Conservation (phyloP, 2,329 filamentous ascomycete species). For the Daldinia sp. region DNA sequence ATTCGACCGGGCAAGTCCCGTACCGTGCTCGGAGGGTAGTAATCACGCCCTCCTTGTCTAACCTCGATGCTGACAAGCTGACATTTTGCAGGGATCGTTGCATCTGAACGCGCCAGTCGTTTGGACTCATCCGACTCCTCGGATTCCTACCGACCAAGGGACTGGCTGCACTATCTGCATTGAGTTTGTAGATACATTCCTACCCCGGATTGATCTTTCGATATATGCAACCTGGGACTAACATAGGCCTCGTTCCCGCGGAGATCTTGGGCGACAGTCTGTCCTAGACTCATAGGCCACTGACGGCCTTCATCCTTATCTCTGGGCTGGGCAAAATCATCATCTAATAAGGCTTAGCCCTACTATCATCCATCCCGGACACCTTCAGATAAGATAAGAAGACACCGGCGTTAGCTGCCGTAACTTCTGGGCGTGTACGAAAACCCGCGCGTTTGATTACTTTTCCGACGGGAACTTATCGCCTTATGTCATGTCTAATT, state of each 20-base stretch:
- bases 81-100: conserved; percentile 17
- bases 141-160: conserved; percentile 10
- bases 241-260: conserved; percentile 29
- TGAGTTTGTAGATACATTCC: neutral
- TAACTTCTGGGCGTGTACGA: neutral
- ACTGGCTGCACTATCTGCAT: neutral
- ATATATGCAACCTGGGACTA: conserved; percentile 9
- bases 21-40: conserved; percentile 3
- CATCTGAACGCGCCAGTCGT: conserved; percentile 5
- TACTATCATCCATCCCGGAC: conserved; percentile 14
- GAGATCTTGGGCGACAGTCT: conserved; percentile 25
- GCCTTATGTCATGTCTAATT: conserved; percentile 15
- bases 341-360: conserved; percentile 18
- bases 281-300: conserved; percentile 24
- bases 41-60: conserved; percentile 1
- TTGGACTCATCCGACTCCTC: conserved; percentile 16
- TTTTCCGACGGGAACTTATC: conserved; percentile 8
- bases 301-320: conserved; percentile 39
- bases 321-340: conserved; percentile 26
- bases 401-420: neutral
- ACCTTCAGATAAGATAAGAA: conserved; percentile 25
- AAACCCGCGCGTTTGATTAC: conserved; percentile 10
- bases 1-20: neutral
- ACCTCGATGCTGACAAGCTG: conserved; percentile 17
- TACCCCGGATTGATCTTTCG: conserved; percentile 16